phyloP scores from a whole-genome alignment of 139 green algal genomes.

The Closterium sp. region DNA sequence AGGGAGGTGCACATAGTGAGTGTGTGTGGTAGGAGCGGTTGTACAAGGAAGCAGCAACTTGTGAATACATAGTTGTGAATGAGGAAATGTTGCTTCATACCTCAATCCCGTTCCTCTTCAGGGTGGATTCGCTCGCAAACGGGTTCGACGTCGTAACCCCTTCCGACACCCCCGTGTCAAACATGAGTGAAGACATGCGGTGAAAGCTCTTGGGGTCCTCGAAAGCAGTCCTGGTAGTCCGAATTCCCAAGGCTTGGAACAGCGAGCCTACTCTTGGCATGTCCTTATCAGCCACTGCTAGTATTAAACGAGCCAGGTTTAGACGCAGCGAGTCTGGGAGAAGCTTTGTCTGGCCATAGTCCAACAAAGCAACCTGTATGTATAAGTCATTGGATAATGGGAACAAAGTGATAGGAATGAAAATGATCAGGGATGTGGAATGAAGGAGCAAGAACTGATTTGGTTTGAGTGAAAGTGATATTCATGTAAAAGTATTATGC shows the following conservation, averaged over 20 bases:
- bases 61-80: no score
- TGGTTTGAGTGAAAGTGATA: no score
- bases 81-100: no score
- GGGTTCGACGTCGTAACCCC: neutral
- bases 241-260: conserved; percentile 52
- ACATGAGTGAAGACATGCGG: neutral
- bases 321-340: conserved; percentile 65
- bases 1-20: no score
- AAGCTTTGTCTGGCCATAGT: conserved; percentile 94
- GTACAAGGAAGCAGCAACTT: no score
- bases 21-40: no score
- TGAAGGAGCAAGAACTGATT: no score
- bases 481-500: no score
- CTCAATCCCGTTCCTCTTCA: conserved; percentile 77
- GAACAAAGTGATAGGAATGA: no score
- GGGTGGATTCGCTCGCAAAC: conserved; percentile 50
- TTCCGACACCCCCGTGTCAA: neutral
- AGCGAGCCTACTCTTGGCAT: neutral
- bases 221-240: neutral
- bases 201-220: neutral
- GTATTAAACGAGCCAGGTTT: conserved; percentile 75
- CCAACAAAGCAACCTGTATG: conserved; percentile 69
- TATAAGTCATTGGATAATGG: neutral
- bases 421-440: no score
- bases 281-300: conserved; percentile 60